Evolutionary conservation across 768 basidiomycete species (phyloP), one percentile per base, ranked within the genome.

Genomic region (Lactarius trivialis): DNA sequence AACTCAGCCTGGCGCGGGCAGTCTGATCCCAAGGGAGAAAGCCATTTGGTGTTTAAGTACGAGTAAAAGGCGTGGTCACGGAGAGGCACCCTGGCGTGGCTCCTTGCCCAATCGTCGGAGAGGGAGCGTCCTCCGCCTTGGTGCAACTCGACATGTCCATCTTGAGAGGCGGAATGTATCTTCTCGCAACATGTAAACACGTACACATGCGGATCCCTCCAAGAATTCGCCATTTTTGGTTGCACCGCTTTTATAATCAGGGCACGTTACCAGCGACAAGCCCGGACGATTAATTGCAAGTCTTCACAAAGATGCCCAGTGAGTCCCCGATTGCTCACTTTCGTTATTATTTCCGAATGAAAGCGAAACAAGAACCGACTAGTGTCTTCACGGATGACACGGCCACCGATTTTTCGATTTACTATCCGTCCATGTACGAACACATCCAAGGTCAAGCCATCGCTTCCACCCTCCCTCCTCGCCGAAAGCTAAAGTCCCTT

Each of bases 21-120:
- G 61, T 54, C 32, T 56, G 28, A 17, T 45, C 58, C 62, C 36
- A 55, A 60, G 58, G 34, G 58, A 64, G 62, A 39, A 63, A 56
- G 63, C 63, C 58, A 64, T 64, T 64, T n/a, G 63, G 63, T 51
- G 63, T 64, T 64, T 64, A 64, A 64, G 63, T 64, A 64, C 58
- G 48, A 64, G 39, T 12, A 48, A 55, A 50, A 51, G 56, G 61
- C 61, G 58, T 63, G 62, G 57, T 26, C 21, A 48, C 33, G 41
- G 61, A 61, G 28, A 61, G 60, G 60, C 49, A 60, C 17, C 24
- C 45, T 48, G 11, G 21, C 21, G 14, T 45, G 8, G 36, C 7
- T 15, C 36, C 12, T 37, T 37, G 36, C 36, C 21, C 21, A 45
- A 45, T 45, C 43, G 43, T 48, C 45, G 45, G 45, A 48, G 45